These are phyloP conservation scores for Acer saccharum DNA, from an alignment of 345 rosid species.

Conservation along the genomic window DNA sequence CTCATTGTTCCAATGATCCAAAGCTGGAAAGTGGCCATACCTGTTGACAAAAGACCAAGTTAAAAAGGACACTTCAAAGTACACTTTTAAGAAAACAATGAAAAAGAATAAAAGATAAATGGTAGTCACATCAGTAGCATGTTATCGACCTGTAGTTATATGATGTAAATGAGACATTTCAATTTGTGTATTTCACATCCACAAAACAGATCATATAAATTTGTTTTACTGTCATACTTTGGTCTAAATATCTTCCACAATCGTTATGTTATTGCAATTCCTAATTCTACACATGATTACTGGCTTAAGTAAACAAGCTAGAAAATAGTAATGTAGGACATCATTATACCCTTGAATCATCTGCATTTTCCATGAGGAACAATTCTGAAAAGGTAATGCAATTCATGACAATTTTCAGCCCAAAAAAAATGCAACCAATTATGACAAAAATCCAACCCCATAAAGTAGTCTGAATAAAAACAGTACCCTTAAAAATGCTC, in stretches of 20 bases:
- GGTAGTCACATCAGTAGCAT: no score
- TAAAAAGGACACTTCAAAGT: not conserved
- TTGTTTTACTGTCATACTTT: no score
- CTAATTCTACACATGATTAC: not conserved
- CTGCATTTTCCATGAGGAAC: not conserved
- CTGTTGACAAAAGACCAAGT: constrained; percentile 28
- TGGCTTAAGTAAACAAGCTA: no score
- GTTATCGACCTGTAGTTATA: no score
- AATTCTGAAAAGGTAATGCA: not conserved
- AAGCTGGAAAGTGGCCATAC: constrained; percentile 72
- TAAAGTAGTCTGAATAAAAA: not conserved
- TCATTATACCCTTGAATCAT: not conserved
- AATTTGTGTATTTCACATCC: no score
- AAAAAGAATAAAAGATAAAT: no score
- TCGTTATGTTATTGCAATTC: no score
- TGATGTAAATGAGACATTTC: no score
- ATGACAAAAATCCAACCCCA: not conserved
- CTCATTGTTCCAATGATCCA: constrained; percentile 44
- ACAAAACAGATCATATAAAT: no score
- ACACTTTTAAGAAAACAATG: not conserved
- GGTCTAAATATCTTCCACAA: no score
- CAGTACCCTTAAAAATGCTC: constrained; percentile 63
- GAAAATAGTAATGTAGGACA: no score
- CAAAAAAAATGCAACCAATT: not conserved
- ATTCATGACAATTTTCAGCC: not conserved